phyloP scores from a whole-genome alignment of 306 rosid species.

The Trichosanthes truncata region DNA sequence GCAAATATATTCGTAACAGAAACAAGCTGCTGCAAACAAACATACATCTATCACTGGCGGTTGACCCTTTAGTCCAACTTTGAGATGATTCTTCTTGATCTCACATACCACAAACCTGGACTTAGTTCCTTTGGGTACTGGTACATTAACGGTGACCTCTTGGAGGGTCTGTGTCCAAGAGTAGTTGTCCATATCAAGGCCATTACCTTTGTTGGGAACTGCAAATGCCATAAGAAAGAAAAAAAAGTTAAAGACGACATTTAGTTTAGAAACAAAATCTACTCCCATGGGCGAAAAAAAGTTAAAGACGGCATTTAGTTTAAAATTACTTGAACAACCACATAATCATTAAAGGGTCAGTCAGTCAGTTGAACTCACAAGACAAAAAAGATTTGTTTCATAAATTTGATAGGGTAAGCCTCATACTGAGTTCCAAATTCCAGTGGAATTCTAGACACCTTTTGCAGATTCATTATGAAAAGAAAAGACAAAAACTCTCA shows the following conservation, averaged over 20 bases:
- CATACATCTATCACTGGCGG: conserved; percentile 85
- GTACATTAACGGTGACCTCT: conserved; percentile 57
- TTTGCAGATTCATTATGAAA: not conserved
- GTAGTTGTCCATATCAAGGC: conserved; percentile 73
- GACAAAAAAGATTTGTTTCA: not conserved
- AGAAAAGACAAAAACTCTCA: not conserved
- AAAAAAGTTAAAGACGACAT: not conserved
- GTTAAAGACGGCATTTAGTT: not conserved
- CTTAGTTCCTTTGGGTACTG: conserved; percentile 79
- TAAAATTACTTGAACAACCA: not conserved
- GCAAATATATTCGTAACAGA: not conserved
- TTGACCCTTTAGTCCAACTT: conserved; percentile 88
- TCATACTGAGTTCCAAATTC: not conserved
- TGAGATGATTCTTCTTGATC: conserved; percentile 75
- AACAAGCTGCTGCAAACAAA: not conserved
- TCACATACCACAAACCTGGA: conserved; percentile 56
- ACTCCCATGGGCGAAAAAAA: not conserved
- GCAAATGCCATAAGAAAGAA: conserved; percentile 13
- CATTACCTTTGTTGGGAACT: conserved; percentile 80
- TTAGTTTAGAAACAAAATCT: not conserved
- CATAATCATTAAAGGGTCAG: not conserved
- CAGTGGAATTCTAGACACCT: not conserved
- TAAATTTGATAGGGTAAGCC: not conserved
- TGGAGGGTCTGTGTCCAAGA: conserved; percentile 91
- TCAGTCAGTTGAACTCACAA: not conserved